These are phyloP conservation scores for Boletellus ananiceps DNA, from an alignment of 768 basidiomycete genomes.

Conservation along the genomic window DNA sequence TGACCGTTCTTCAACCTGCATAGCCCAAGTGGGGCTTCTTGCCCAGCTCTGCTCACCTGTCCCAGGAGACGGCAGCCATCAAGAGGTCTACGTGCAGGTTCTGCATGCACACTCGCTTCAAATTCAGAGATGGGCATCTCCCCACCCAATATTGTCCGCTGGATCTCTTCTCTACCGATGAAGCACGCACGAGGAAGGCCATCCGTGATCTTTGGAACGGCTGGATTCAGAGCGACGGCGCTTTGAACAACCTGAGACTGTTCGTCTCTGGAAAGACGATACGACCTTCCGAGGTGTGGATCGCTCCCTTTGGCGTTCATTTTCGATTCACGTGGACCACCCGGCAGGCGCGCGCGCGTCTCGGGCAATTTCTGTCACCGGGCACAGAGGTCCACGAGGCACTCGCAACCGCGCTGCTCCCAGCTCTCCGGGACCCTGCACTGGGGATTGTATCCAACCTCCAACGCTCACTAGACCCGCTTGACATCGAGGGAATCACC, in stretches of 20 bases:
- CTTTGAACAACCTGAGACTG: slow-evolving; percentile 77
- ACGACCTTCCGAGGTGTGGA: slow-evolving; percentile 52
- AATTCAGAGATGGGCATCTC: slow-evolving; percentile 30
- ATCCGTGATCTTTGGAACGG: slow-evolving; percentile 65
- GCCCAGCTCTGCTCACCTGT: slow-evolving; percentile 58
- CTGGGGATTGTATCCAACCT: slow-evolving; percentile 52
- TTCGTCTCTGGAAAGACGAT: slow-evolving; percentile 66
- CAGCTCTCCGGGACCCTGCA: slow-evolving; percentile 45
- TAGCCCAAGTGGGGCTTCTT: slow-evolving; percentile 99
- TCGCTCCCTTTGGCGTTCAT: neutral
- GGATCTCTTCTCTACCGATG: slow-evolving; percentile 78
- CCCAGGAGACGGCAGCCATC: slow-evolving; percentile 46
- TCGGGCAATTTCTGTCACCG: slow-evolving; percentile 15
- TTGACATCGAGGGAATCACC: slow-evolving; percentile 81
- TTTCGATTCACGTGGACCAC: slow-evolving; percentile 1
- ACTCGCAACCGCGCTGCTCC: slow-evolving; percentile 48
- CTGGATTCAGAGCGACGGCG: slow-evolving; percentile 64
- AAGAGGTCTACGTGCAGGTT: slow-evolving; percentile 82
- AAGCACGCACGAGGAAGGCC: slow-evolving; percentile 56
- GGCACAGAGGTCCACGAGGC: slow-evolving; percentile 40
- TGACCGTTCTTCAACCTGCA: slow-evolving; percentile 1
- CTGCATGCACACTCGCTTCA: slow-evolving; percentile 79
- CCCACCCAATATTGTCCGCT: slow-evolving; percentile 73
- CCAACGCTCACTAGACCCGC: slow-evolving; percentile 72
- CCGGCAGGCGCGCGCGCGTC: slow-evolving; percentile 6